Base-by-base conservation (phyloP, 2,329 filamentous ascomycete genomes). In the Monilinia laxa region DNA sequence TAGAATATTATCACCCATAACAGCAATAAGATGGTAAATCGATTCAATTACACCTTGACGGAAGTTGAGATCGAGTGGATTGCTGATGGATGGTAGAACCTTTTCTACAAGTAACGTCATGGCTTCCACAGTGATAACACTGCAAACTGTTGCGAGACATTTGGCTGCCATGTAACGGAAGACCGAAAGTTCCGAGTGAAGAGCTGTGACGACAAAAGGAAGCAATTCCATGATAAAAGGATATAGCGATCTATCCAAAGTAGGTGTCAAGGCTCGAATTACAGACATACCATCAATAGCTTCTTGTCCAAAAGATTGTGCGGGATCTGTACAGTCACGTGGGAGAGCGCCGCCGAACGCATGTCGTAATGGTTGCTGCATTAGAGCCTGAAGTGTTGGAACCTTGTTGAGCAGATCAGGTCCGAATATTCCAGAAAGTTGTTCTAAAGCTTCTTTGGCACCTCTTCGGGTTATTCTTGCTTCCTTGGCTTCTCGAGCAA, bases 131-230 rank as follows among this genome's bases (percentile, higher is more conserved):
- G 92, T 92, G 72, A 99, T 96, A 71, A 98, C 90, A 76, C 94
- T 99, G 82, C 96, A 99, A 55, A 98, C 90, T 1, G 95, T 99
- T 11, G 95, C 96, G 77, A 99, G 87, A 76, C 95, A 98, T 78
- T 99, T 99, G 0, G 95, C 95, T 31, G 95, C 95, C 79, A 94
- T 95, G 78, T 99, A 99, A 51, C 95, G 87, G 76, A 99, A 92
- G 2, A 99, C 92, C 2, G 95, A 96, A 18, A 98, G 83, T 72
- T 90, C 87, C 25, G 92, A 96, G 73, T 94, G 92, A 54, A 99
- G 82, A 4, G 92, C 94, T 77, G 90, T 94, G 72, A 93, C 91
- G 64, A 99, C 87, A 49, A 94, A 83, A 10, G 94, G 93, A 77
- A 97, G 85, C 73, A 97, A 85, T 62, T 89, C 83, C 77, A 96